Conservation (phyloP, 164 flowering plant genomes). For the Santalum album region DNA sequence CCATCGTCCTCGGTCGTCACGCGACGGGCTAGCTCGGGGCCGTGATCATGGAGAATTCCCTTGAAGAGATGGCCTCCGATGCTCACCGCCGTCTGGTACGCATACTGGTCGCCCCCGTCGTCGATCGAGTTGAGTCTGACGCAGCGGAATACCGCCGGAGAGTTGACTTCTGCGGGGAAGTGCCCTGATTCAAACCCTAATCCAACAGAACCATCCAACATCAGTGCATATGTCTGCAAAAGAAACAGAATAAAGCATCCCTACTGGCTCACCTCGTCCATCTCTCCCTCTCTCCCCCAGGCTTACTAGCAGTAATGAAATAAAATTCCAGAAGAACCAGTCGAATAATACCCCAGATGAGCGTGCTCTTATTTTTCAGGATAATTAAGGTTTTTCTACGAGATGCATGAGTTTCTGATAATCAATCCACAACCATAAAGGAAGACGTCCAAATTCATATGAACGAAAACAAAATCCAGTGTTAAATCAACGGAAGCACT, state of each 20-base stretch:
- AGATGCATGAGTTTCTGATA: too few relatives aligned
- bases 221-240: too few relatives aligned
- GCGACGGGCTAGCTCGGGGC: slow-evolving; percentile 40
- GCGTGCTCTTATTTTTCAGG: slow-evolving; percentile 72
- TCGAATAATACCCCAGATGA: slow-evolving; percentile 69
- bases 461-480: too few relatives aligned
- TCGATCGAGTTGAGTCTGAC: slow-evolving; percentile 55
- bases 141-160: slow-evolving; percentile 67
- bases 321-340: slow-evolving; percentile 82
- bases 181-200: slow-evolving; percentile 62
- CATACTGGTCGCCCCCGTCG: slow-evolving; percentile 59
- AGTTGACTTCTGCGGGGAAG: slow-evolving; percentile 62
- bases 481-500: too few relatives aligned
- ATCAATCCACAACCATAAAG: too few relatives aligned
- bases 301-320: slow-evolving; percentile 42
- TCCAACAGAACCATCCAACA: too few relatives aligned
- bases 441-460: too few relatives aligned
- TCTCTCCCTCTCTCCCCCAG: slow-evolving; percentile 19
- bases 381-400: too few relatives aligned
- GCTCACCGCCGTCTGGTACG: slow-evolving; percentile 83
- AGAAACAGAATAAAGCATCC: background rate
- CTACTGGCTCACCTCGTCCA: too few relatives aligned
- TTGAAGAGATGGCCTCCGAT: slow-evolving; percentile 86
- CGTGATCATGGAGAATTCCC: slow-evolving; percentile 85
- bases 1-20: slow-evolving; percentile 11